Evolutionary conservation across 768 basidiomycete species (phyloP), one percentile per base, ranked within the genome.

Genomic region (Boletus edulis): DNA sequence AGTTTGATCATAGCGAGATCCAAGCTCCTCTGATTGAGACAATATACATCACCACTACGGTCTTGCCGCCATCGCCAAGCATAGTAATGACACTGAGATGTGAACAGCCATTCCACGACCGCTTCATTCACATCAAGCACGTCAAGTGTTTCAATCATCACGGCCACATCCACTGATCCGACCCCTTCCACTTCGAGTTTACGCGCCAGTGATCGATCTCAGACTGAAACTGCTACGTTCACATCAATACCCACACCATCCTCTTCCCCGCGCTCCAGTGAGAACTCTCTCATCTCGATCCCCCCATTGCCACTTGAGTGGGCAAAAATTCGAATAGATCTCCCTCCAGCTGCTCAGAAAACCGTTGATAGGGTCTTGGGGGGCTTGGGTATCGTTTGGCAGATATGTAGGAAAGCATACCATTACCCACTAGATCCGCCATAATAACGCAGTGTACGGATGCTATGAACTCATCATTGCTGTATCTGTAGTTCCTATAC

Each of bases 391-490:
- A 15, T 62, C 4, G 63, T 73, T 42, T 72, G 70, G 70, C 55
- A 72, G 42, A 47, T 66, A 34, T 60, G 67, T 32, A 62, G 68
- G 55, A 72, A 59, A 58, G 67, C 45, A 31, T 72, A 72, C 37
- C 70, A 72, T 56, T 72, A 72, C 53, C 70, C 70, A 35, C 61
- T 72, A 14, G 72, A 72, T 54, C 70, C 70, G 22, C 72, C 70
- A 15, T 12, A 14, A 35, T 24, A 2, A 49, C 18, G 24, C 20
- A 17, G 38, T 59, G 48, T 58, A 54, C 51, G 51, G 56, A 38
- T 56, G 41, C 39, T 59, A 35, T 54, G 27, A 45, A 48, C 39
- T 43, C 17, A 12, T 46, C 46, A 24, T 45, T 37, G 38, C 27
- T 65, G 58, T 62, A 60, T 66, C 43, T 31, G 7, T 58, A 62